A percentile compares a stretch with the other conserved stretches of the same genome.
phyloP scores from a whole-genome alignment of 2,329 filamentous ascomycete species.

The Aspergillus thermomutatus region DNA sequence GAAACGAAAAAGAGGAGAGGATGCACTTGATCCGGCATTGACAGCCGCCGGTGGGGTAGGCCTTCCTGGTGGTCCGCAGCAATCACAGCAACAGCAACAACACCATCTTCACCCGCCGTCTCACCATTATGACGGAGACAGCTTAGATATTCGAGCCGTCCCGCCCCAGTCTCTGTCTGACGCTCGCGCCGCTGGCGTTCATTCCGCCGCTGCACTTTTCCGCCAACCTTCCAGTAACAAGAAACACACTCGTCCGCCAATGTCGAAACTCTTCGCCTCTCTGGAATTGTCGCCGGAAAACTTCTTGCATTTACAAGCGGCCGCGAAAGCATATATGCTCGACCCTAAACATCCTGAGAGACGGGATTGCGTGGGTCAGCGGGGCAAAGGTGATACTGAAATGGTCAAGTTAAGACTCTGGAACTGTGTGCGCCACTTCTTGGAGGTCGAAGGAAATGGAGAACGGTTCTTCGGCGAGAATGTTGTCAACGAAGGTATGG shows the following conservation, averaged over 20 bases:
- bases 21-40: slow-evolving; percentile 36
- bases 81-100: slow-evolving; percentile 22
- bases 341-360: slow-evolving; percentile 53
- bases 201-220: slow-evolving; percentile 54
- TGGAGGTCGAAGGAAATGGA: slow-evolving; percentile 50
- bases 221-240: slow-evolving; percentile 49
- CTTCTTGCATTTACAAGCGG: slow-evolving; percentile 54
- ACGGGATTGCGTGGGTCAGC: slow-evolving; percentile 55
- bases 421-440: slow-evolving; percentile 55
- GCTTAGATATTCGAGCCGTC: slow-evolving; percentile 35
- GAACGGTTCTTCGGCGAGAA: slow-evolving; percentile 51
- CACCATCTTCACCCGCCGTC: slow-evolving; percentile 24
- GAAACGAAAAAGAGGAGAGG: slow-evolving; percentile 41
- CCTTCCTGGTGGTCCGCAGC: slow-evolving; percentile 21
- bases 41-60: slow-evolving; percentile 22
- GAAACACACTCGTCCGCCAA: slow-evolving; percentile 57
- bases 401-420: slow-evolving; percentile 56
- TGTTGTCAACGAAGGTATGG: slow-evolving; percentile 41
- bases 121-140: slow-evolving; percentile 28
- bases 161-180: slow-evolving; percentile 40
- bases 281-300: slow-evolving; percentile 55
- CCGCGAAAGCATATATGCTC: slow-evolving; percentile 57
- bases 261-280: slow-evolving; percentile 56
- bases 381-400: slow-evolving; percentile 53
- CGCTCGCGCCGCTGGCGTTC: slow-evolving; percentile 49